Conservation (phyloP, 805 yeast species). For the Metschnikowia aberdeeniae region DNA sequence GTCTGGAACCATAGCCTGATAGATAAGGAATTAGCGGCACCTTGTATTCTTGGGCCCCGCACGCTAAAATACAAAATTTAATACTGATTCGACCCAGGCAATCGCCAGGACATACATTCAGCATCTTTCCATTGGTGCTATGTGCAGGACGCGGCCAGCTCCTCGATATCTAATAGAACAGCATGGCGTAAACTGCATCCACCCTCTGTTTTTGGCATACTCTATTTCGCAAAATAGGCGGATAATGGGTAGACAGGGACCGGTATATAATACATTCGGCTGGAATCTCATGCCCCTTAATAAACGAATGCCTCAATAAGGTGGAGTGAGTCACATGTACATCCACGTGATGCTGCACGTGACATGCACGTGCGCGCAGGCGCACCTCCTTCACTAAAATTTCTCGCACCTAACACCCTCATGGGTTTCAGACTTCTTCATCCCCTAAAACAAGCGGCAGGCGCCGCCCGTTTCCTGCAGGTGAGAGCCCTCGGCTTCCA, state of each 20-base stretch:
- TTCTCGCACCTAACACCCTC: background rate
- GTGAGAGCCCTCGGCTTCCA: background rate
- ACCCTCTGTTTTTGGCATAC: no score
- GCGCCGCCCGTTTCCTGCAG: background rate
- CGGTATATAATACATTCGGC: no score
- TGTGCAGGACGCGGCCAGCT: background rate
- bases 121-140: background rate
- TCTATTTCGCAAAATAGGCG: no score
- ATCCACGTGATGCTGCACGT: no score
- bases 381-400: slow-evolving; percentile 4
- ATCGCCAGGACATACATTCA: no score
- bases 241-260: no score
- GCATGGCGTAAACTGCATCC: no score
- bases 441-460: background rate
- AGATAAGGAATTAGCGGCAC: slow-evolving; percentile 23
- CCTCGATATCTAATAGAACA: no score
- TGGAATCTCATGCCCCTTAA: no score
- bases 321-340: no score
- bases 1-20: slow-evolving; percentile 23
- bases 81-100: no score
- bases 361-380: background rate
- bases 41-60: slow-evolving; percentile 5
- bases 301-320: no score
- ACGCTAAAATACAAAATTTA: slow-evolving; percentile 2
- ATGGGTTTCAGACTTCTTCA: background rate